Evolutionary conservation across 2,329 filamentous ascomycete genomes (phyloP).

Genomic region (Apiospora saccharicola): DNA sequence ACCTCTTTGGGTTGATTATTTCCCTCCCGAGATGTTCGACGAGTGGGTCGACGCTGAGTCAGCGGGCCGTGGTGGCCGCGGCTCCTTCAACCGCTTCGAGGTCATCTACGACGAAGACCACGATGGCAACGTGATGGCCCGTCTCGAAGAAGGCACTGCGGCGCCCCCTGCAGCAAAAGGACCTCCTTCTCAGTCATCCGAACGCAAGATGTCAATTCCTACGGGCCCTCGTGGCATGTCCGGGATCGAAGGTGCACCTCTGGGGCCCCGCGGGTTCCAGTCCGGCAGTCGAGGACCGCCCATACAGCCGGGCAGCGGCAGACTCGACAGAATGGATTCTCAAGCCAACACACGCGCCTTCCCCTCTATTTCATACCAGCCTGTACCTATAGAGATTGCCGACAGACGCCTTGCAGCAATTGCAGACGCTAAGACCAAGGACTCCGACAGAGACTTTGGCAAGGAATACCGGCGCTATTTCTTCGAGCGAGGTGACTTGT

Average conservation of each 20-base stretch:
- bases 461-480: conserved; percentile 73
- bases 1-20: conserved; percentile 86
- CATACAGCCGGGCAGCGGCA: conserved; percentile 26
- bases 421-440: conserved; percentile 53
- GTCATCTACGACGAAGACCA: conserved; percentile 70
- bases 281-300: conserved; percentile 36
- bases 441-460: conserved; percentile 50
- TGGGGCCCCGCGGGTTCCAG: conserved; percentile 50
- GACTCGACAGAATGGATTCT: conserved; percentile 30
- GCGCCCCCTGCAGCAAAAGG: conserved; percentile 35
- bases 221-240: conserved; percentile 40
- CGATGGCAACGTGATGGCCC: conserved; percentile 62
- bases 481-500: conserved; percentile 70
- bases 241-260: conserved; percentile 44
- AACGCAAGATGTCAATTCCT: conserved; percentile 38
- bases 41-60: conserved; percentile 79
- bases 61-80: conserved; percentile 49
- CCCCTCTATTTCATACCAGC: conserved; percentile 56
- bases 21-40: conserved; percentile 76
- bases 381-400: conserved; percentile 70
- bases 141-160: conserved; percentile 58
- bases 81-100: conserved; percentile 68
- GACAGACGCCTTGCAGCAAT: conserved; percentile 69
- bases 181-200: conserved; percentile 28
- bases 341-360: conserved; percentile 47